Conservation (phyloP, 139 green algal genomes). For the Helicosporidium sp. region DNA sequence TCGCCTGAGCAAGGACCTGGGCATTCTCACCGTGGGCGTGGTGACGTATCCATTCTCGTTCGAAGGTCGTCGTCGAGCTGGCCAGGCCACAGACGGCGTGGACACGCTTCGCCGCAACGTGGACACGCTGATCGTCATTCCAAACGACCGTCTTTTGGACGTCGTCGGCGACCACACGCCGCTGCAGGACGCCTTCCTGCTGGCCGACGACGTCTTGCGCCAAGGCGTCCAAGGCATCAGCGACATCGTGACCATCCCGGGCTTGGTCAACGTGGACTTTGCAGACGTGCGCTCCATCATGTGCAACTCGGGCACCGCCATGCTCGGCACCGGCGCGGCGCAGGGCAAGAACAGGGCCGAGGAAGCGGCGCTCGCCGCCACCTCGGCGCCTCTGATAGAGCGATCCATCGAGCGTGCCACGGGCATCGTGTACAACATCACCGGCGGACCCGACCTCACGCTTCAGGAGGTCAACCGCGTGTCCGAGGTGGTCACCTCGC, state of each 20-base stretch:
- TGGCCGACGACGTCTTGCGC: constrained; percentile 88
- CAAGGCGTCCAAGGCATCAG: constrained; percentile 89
- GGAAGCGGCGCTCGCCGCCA: constrained; percentile 53
- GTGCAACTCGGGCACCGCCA: constrained; percentile 78
- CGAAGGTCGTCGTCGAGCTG: constrained; percentile 62
- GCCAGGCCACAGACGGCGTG: constrained; percentile 44
- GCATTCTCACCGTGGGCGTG: constrained; percentile 88
- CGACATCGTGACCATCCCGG: constrained; percentile 95
- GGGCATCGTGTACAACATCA: constrained; percentile 97
- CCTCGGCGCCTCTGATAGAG: constrained; percentile 80
- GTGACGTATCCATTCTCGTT: constrained; percentile 93
- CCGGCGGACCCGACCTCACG: constrained; percentile 75
- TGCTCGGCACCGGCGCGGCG: constrained; percentile 63
- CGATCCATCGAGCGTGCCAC: constrained; percentile 80
- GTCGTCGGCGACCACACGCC: constrained; percentile 59
- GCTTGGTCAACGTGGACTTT: constrained; percentile 98
- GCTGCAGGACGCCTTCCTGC: constrained; percentile 80
- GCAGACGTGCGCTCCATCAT: constrained; percentile 93
- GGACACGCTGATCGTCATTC: constrained; percentile 94
- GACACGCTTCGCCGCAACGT: constrained; percentile 58
- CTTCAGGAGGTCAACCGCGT: constrained; percentile 80
- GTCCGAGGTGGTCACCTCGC: constrained; percentile 67
- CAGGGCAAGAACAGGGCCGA: constrained; percentile 37
- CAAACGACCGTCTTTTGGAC: constrained; percentile 86
- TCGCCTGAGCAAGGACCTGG: constrained; percentile 53